Conservation (phyloP, 495 filamentous ascomycete species). For the Aspergillus bertholletiae region DNA sequence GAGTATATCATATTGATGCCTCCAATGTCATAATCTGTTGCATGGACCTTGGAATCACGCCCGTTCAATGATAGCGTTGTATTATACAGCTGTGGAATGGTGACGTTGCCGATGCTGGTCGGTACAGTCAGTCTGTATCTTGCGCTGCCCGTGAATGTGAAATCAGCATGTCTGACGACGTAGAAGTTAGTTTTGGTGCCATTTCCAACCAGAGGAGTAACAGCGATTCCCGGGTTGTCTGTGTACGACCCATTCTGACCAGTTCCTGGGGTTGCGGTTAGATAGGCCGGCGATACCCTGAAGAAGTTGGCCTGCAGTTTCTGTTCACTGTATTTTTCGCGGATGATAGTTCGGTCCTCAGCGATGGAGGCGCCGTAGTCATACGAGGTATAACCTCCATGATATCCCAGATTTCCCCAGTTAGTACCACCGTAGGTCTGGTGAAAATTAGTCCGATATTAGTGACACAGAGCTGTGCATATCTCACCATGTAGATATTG, state of each 20-base stretch:
- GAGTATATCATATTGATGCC: slow-evolving; percentile 61
- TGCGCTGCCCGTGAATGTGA: slow-evolving; percentile 43
- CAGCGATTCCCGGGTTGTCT: slow-evolving; percentile 39
- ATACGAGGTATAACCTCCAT: slow-evolving; percentile 65
- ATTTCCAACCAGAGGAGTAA: slow-evolving; percentile 51
- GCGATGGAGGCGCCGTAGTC: slow-evolving; percentile 61
- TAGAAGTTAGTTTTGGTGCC: slow-evolving; percentile 56
- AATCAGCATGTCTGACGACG: slow-evolving; percentile 56
- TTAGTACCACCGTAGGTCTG: slow-evolving; percentile 65
- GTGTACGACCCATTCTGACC: slow-evolving; percentile 44
- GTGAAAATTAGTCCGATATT: slow-evolving; percentile 5
- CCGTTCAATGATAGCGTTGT: slow-evolving; percentile 59
- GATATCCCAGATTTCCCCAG: slow-evolving; percentile 73
- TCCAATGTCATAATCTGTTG: slow-evolving; percentile 64
- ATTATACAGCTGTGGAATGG: slow-evolving; percentile 56
- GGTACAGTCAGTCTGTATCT: slow-evolving; percentile 53
- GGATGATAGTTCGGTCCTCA: slow-evolving; percentile 54
- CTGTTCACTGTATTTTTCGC: slow-evolving; percentile 71
- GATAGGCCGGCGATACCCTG: slow-evolving; percentile 59
- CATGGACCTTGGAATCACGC: slow-evolving; percentile 65
- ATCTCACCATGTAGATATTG: slow-evolving; percentile 63
- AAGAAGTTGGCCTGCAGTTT: slow-evolving; percentile 69
- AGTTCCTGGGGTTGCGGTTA: slow-evolving; percentile 41
- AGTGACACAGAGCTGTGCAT: no score
- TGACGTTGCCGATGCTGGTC: slow-evolving; percentile 53